Evolutionary conservation across 2,329 filamentous ascomycete genomes (phyloP).

Genomic region (Exophiala calicioides): DNA sequence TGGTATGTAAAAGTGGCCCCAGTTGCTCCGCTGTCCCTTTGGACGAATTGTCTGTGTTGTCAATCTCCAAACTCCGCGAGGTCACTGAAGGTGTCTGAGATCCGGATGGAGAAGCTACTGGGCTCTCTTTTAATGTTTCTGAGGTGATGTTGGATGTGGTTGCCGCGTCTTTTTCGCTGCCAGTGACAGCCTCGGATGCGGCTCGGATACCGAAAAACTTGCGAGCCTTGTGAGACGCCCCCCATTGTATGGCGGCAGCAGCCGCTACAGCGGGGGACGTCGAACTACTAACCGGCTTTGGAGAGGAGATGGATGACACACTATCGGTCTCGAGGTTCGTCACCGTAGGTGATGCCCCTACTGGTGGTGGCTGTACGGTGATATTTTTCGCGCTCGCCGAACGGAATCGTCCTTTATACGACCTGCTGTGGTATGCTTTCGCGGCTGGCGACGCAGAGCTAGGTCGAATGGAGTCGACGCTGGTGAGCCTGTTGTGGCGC

Average conservation of each 20-base stretch:
- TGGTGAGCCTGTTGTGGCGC: constrained; percentile 76
- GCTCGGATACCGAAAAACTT: constrained; percentile 72
- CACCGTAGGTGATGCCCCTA: constrained; percentile 54
- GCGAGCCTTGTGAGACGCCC: constrained; percentile 60
- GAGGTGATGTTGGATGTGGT: constrained; percentile 42
- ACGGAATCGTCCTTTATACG: constrained; percentile 54
- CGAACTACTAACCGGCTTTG: constrained; percentile 50
- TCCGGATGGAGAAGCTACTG: constrained; percentile 65
- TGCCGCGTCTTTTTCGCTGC: constrained; percentile 53
- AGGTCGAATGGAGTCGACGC: constrained; percentile 67
- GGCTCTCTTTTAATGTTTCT: constrained; percentile 54
- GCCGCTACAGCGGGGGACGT: constrained; percentile 52
- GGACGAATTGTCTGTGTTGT: constrained; percentile 65
- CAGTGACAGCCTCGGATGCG: constrained; percentile 72
- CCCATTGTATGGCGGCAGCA: constrained; percentile 50
- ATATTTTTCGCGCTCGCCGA: constrained; percentile 61
- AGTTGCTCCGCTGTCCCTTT: constrained; percentile 51
- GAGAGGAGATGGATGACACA: constrained; percentile 42
- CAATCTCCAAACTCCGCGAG: constrained; percentile 74
- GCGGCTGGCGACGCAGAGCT: constrained; percentile 57
- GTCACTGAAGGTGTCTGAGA: constrained; percentile 67
- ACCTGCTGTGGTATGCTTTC: constrained; percentile 69
- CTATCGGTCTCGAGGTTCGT: constrained; percentile 55
- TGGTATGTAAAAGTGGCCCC: constrained; percentile 46
- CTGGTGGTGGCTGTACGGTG: constrained; percentile 41